Evolutionary conservation across 352 stramenopile species (phyloP), one percentile per base, ranked within the genome.

Genomic region (Globisporangium lucens): DNA sequence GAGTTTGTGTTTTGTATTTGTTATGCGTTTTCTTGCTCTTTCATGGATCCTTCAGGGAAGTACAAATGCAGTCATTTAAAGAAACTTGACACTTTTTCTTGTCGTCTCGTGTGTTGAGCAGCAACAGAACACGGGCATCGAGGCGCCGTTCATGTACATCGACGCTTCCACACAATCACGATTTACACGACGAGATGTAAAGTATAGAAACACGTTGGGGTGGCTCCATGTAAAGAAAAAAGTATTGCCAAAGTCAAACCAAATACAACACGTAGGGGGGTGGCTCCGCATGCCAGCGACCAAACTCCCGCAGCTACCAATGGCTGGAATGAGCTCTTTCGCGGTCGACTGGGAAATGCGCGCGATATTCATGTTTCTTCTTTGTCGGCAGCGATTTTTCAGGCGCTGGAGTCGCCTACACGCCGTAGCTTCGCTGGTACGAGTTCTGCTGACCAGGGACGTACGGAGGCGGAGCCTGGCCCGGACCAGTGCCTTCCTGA

Each of bases 381-480:
- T 35, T 61, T 49, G 49, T 38, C 12, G 24, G 15, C 30, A 51
- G 30, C 22, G 49, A 9, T 66, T 24, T 24, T 24, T 51, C 61
- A 49, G 20, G 41, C 47, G 20, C 43, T 33, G 9, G 3, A 1
- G 41, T 36, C 58, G 52, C 67, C 79, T 90, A 95, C 36, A 89
- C 86, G 63, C 88, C 85, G 67, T 93, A 95, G 75, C 85, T 93
- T 61, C 86, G 85, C 75, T 95, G 88, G 76, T 95, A 95, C 75
- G 86, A 94, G 76, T 93, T 94, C 73, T 93, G 86, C 76, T 95
- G 88, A n/a, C 88, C 88, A 46, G 88, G 88, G 47, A 95, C 88
- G 73, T 94, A 95, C 43, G 88, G 88, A 59, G 88, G 80, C 17
- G 88, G 88, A 46, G 87, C 82, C 58, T 89, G 75, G 61, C 79